A percentile compares a stretch with the other conserved stretches of the same genome.
Evolutionary conservation across 2,329 filamentous ascomycete genomes (phyloP).

Genomic region (Fusarium luffae): DNA sequence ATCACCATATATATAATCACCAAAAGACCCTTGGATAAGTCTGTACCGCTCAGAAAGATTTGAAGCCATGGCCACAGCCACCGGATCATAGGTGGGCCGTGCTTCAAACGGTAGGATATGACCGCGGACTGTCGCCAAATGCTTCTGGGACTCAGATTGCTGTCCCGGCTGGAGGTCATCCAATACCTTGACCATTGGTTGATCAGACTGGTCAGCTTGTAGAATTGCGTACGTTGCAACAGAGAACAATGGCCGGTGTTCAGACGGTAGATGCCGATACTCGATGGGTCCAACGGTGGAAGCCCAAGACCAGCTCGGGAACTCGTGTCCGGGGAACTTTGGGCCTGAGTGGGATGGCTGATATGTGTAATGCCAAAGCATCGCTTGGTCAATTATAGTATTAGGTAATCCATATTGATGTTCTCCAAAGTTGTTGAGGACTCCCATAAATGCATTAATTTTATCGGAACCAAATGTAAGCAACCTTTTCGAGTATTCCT

Average conservation of each 20-base stretch:
- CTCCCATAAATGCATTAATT: fast-evolving
- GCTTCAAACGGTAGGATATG: neutral
- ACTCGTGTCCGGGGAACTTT: neutral
- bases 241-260: neutral
- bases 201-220: no score
- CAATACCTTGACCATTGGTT: no score
- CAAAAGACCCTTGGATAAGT: no score
- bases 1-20: fast-evolving
- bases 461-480: neutral
- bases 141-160: no score
- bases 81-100: no score
- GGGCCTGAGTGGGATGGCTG: fast-evolving
- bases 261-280: neutral
- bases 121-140: neutral
- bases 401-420: neutral
- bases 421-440: neutral
- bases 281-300: neutral
- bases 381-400: neutral
- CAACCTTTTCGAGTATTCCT: neutral
- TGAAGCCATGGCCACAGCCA: neutral
- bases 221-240: neutral
- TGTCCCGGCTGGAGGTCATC: fast-evolving
- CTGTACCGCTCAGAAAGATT: neutral
- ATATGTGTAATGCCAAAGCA: neutral
- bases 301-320: neutral